Base-by-base conservation (phyloP, 1,139 yeast species). In the Sugiyamaella japonica region DNA sequence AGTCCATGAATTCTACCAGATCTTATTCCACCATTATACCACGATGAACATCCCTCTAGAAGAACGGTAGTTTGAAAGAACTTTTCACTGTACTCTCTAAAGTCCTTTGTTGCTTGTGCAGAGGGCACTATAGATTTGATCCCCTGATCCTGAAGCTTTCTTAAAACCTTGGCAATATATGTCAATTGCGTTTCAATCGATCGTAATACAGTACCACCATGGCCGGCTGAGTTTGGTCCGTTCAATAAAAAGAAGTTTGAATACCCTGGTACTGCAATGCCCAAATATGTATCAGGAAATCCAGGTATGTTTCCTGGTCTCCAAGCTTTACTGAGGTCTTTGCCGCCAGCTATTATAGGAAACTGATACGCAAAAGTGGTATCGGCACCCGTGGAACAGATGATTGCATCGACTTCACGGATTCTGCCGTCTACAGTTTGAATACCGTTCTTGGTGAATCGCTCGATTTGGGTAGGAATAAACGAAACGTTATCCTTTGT, bases 301-400 rank as follows among this genome's bases (percentile, higher is more conserved):
- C 46, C 46, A 7, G 46, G 46, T 29, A 7, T 29, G 25, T 12
- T 25, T 2, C 46, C 46, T 7, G 48, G 40, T 12, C 28, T 34
- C 48, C 48, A 44, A 13, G 12, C 10, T 13, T 31, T 31, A 31
- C 40, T 34, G 7, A 44, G 23, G 16, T 41, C 42, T 13, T 17
- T 23, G 7, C 25, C 25, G 23, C 42, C 42, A 5, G 42, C 25
- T 39, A 39, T 8, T 40, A 64, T 54, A 12, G 63, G 60, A 50
- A 62, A 64, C 20, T 57, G 54, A 25, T 65, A 66, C 3, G 61
- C 50, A 41, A 57, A 59, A 23, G 58, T 37, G 10, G 57, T 55
- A 50, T 61, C 60, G 34, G 58, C 59, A 1, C 68, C 68, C 3
- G 68, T 64, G 2, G 67, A 62, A 36, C 62, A 54, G 34, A 64